Base-by-base conservation (phyloP, 1,284 basidiomycete species). In the Hypsizygus ulmarius region DNA sequence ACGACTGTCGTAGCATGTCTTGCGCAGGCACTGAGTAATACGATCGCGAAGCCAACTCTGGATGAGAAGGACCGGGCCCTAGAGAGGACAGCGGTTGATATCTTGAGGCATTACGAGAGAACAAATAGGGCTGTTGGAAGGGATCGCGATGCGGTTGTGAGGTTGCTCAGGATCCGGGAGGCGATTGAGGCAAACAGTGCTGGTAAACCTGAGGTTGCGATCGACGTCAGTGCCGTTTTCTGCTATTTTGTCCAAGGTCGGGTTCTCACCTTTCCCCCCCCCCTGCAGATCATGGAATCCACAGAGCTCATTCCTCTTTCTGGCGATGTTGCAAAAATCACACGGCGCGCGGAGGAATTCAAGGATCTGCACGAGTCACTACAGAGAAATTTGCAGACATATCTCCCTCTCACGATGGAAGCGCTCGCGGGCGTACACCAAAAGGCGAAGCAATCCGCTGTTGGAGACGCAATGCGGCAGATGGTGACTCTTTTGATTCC, bases 371-470 rank as follows among this genome's bases (percentile, higher is more conserved):
- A 97, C 49, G 93, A 97, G 61, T 80, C 88, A 3, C 75, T 98
- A 59, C 90, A 95, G 55, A 81, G 88, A 54, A 98, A 97, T 69
- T 72, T 98, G 62, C 91, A 93, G 62, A 82, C 84, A 3, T 90
- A 97, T 63, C 78, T 98, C 32, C 82, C 93, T 21, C 81, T 95
- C 45, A 89, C 90, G n/a, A 99, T 98, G 96, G 92, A 94, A 62
- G 84, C 87, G 19, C 80, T 99, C 21, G 88, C 89, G 53, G 81
- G 79, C 16, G 78, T 93, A 7, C 87, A 93, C 58, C 84, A 86
- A 54, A 80, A 80, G 54, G 72, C 85, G 49, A 95, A 95, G 68
- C 70, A 76, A n/a, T 84, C 85, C 19, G 72, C 78, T 35, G 82
- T 82, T 44, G 79, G 85, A 11, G 91, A 93, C 57, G 75, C 78